phyloP scores from a whole-genome alignment of 371 early-diverging fungal genomes.

The Funneliformis caledonium region DNA sequence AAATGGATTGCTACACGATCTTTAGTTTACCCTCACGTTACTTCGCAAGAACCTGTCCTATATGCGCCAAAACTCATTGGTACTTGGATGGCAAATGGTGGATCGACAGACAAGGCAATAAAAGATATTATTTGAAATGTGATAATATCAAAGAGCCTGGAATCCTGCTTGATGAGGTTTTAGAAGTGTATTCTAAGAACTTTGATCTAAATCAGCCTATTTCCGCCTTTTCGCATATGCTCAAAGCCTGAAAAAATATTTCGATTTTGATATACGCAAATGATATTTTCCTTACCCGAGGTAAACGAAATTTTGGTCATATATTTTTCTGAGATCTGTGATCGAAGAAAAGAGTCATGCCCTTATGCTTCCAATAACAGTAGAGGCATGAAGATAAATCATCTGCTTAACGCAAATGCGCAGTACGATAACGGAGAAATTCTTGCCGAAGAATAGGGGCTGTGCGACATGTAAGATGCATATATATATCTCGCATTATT shows the following conservation, averaged over 20 bases:
- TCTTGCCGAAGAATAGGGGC: too few species aligned
- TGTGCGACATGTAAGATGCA: too few species aligned
- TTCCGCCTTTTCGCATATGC: too few species aligned
- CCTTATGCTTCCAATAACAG: background rate
- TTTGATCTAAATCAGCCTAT: background rate
- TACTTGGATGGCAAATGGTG: conserved; percentile 24
- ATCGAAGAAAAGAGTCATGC: background rate
- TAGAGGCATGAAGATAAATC: too few species aligned
- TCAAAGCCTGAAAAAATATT: too few species aligned
- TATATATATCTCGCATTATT: too few species aligned
- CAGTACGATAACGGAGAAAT: too few species aligned
- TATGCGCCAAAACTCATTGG: conserved; percentile 17
- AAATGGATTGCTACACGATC: conserved; percentile 13
- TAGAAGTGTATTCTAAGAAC: conserved; percentile 28
- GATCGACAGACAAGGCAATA: conserved; percentile 15
- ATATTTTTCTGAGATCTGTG: too few species aligned
- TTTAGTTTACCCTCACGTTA: background rate
- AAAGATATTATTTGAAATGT: conserved; percentile 20
- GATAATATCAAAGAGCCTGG: conserved; percentile 26
- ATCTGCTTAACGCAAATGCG: too few species aligned
- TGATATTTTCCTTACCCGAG: too few species aligned
- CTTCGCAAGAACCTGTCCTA: background rate
- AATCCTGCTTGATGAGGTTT: conserved; percentile 22
- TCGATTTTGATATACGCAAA: too few species aligned
- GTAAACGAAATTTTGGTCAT: background rate